A percentile compares a stretch with the other conserved stretches of the same genome.
Conservation (phyloP, 2,329 filamentous ascomycete species). For the Ophiocordyceps camponoti-rufipedis region DNA sequence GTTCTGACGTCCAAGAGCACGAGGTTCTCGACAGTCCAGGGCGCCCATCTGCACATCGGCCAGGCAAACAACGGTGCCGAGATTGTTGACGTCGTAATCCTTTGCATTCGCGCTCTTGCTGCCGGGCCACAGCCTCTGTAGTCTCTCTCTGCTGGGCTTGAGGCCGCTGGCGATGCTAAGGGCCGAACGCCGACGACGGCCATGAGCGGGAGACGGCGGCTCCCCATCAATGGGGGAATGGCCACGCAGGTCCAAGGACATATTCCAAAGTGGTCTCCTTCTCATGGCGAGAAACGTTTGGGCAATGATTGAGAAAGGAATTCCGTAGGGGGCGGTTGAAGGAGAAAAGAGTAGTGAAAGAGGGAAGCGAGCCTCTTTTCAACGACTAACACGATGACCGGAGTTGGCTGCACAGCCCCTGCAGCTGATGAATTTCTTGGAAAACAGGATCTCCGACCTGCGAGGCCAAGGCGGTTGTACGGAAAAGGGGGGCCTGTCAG, state of each 20-base stretch:
- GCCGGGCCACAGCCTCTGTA: conserved; percentile 13
- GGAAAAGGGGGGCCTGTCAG: not conserved
- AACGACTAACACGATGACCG: not conserved
- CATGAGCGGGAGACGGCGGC: not conserved
- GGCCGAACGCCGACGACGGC: conserved; percentile 1
- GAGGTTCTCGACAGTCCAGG: conserved; percentile 1
- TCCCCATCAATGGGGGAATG: not conserved
- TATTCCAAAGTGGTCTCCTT: not conserved
- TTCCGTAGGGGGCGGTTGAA: no score
- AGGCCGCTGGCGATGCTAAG: conserved; percentile 5
- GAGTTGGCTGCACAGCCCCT: not conserved
- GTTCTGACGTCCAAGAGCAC: not conserved
- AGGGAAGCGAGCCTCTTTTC: not conserved
- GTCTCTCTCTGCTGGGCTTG: conserved; percentile 11
- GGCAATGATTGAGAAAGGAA: not conserved
- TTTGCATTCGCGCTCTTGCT: conserved; percentile 7
- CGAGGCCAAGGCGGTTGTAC: not conserved
- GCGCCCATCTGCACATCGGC: conserved; percentile 3
- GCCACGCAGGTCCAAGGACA: not conserved
- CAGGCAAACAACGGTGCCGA: conserved; percentile 2
- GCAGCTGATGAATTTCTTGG: not conserved
- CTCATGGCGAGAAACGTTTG: not conserved
- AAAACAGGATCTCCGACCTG: not conserved
- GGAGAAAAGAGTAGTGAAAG: not conserved
- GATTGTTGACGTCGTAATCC: conserved; percentile 9